phyloP scores from a whole-genome alignment of 352 stramenopile genomes.

The Phytopythium kandeliae region DNA sequence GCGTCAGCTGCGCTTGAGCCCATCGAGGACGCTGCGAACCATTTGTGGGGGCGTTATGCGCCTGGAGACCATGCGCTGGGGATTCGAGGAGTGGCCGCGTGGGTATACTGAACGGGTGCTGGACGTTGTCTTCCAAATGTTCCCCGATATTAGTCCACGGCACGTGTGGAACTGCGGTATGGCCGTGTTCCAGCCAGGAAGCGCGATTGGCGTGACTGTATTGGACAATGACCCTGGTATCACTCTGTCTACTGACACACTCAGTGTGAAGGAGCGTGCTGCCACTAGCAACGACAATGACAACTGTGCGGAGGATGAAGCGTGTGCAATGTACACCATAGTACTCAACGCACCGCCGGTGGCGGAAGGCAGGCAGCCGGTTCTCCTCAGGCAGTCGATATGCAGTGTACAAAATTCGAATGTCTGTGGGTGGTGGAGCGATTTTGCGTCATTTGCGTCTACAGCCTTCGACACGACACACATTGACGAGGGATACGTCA shows the following conservation, averaged over 20 bases:
- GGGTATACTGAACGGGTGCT: constrained; percentile 44
- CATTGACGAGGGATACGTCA: constrained; percentile 29
- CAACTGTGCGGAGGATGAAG: constrained; percentile 3
- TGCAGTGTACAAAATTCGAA: constrained; percentile 28
- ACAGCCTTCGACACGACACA: constrained; percentile 26
- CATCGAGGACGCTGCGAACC: constrained; percentile 31
- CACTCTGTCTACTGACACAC: constrained; percentile 33
- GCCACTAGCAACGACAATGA: background rate
- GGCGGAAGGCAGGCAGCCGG: constrained; percentile 2
- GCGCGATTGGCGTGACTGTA: constrained; percentile 49
- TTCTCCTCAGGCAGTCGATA: constrained; percentile 13
- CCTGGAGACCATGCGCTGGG: constrained; percentile 56
- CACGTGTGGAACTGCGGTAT: constrained; percentile 71
- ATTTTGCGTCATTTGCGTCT: constrained; percentile 26
- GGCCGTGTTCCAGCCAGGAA: constrained; percentile 29
- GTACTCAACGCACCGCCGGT: constrained; percentile 62
- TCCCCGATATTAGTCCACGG: constrained; percentile 32
- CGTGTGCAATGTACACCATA: constrained; percentile 33
- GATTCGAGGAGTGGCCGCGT: constrained; percentile 44
- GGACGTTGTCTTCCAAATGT: constrained; percentile 39
- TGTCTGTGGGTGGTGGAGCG: constrained; percentile 38
- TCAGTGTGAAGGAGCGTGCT: constrained; percentile 31
- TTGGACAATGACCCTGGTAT: constrained; percentile 77
- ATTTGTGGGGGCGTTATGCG: constrained; percentile 49
- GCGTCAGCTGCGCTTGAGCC: constrained; percentile 26